A percentile compares a stretch with the other conserved stretches of the same genome.
Evolutionary conservation across 345 rosid species (phyloP).

Genomic region (Populus deltoides): DNA sequence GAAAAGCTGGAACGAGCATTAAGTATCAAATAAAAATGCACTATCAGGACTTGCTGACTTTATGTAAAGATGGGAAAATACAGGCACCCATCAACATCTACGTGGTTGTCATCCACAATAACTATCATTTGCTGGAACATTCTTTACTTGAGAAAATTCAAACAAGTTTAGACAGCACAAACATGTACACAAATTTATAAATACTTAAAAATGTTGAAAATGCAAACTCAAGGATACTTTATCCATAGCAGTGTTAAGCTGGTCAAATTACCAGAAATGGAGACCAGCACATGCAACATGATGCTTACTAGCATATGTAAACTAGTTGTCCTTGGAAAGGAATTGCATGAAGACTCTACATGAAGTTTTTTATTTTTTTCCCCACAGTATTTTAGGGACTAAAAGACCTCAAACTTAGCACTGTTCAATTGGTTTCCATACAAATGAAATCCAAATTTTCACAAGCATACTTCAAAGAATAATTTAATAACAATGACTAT

Average conservation of each 20-base stretch:
- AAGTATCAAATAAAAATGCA: not conserved
- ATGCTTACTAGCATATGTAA: not conserved
- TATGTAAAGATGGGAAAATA: not conserved
- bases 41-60: not conserved
- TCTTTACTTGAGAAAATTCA: not conserved
- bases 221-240: not conserved
- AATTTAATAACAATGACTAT: not conserved
- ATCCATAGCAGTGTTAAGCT: not conserved
- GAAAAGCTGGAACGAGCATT: not conserved
- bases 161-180: not conserved
- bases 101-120: not conserved
- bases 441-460: not conserved
- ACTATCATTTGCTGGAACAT: not conserved
- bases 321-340: not conserved
- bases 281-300: not conserved
- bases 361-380: not conserved
- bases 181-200: not conserved
- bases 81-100: not conserved
- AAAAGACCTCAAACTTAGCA: not conserved
- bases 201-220: not conserved
- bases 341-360: not conserved
- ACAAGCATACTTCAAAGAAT: conserved; percentile 3
- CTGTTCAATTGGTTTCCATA: not conserved
- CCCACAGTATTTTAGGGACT: not conserved
- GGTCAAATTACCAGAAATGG: not conserved